Base-by-base conservation (phyloP, 1,284 basidiomycete genomes). In the Kwoniella shivajii region DNA sequence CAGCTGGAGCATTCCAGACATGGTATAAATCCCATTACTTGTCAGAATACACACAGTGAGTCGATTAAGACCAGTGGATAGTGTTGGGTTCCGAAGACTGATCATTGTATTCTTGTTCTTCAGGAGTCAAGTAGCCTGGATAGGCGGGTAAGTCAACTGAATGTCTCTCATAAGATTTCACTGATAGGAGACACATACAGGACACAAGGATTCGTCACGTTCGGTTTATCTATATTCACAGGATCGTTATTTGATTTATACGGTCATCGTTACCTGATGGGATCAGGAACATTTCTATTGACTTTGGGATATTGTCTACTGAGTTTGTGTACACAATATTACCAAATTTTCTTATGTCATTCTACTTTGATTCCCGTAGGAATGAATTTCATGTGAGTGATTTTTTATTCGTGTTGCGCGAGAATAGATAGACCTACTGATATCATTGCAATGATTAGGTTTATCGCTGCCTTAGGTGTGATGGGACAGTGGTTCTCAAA, bases 401-500 rank as follows among this genome's bases (percentile, higher is more conserved):
- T 4, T n/a, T n/a, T n/a, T n/a, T n/a, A n/a, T 11, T 37, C 34
- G 34, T 37, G 34, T n/a, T 11, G n/a, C n/a, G 45, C 16, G 27
- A 30, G 18, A 27, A 18, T 26, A 27, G 22, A 43, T 22, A 43
- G 22, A 14, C 11, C n/a, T 11, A n/a, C 34, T 13, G 10, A 4
- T 31, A n/a, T 16, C 7, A 20, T n/a, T 20, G n/a, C 22, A 9
- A 45, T 39, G 6, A 13, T 26, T 43, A 71, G 68, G 51, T 67
- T 74, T 44, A 71, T 76, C 43, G 68, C 66, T 9, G 69, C 73
- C 2, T 61, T 76, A 55, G 72, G 69, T 14, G 65, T 67, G 2
- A 63, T 72, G 4, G 67, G 69, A 2, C 73, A 74, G 51, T 76
- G 72, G 72, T 76, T 76, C 59, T 60, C 57, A 31, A 47, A 63